Evolutionary conservation across 2,329 filamentous ascomycete genomes (phyloP), one percentile per base, ranked within the genome.

Genomic region (Aspergillus pseudonomiae): DNA sequence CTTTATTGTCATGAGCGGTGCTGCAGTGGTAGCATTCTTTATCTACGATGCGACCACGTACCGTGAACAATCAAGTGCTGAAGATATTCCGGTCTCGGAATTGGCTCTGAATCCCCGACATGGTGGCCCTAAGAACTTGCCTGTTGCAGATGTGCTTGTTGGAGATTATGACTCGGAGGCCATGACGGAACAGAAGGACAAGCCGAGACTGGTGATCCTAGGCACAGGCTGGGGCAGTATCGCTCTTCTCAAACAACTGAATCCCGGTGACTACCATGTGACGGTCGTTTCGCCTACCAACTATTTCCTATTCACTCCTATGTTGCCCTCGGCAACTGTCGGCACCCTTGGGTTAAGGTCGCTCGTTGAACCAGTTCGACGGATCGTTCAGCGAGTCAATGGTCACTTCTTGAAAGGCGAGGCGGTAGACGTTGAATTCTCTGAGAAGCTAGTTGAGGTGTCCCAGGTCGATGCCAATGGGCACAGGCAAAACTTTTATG

Each of bases 241-340:
- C 65, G 92, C 94, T 5, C 82, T 99, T 63, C 81, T 99, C 70
- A 99, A 99, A 81, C 90, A 92, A 66, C 80, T 99, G 66, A 91
- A 94, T 66, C 90, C 93, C 0, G 92, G 94, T 14, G 92, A 97
- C 71, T 99, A 97, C 75, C 94, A 99, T 78, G 90, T 99, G 69
- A 98, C 94, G 5, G 91, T 99, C 45, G 90, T 99, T 50, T 96
- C 93, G 14, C 94, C 95, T 0, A 91, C 91, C 41, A 98, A 98
- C 73, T 97, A 98, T 81, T 99, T 99, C 80, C 82, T 99, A 36
- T 99, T 99, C 78, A 99, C 95, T 2, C 95, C 95, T 0, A 98
- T 99, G 94, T 84, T 99, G 50, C 95, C 95, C 1, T 97, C 93
- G 39, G 96, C 95, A 9, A 99, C 96, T 0, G 95, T 99, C 6